Evolutionary conservation across 2,329 filamentous ascomycete genomes (phyloP), one percentile per base, ranked within the genome.

Genomic region (Pseudogymnoascus sp.): DNA sequence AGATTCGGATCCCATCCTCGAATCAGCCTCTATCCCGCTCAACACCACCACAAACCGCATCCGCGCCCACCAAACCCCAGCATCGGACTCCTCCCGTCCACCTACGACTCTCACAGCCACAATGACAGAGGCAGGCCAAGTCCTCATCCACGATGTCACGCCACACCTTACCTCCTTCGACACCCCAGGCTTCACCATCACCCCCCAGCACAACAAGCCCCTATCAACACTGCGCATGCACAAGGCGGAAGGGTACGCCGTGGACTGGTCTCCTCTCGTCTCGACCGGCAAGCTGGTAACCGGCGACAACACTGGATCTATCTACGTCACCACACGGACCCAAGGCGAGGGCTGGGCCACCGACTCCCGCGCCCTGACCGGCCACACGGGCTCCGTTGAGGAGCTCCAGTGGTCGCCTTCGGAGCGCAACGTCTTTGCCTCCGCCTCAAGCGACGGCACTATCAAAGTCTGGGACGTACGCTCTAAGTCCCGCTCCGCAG

Each of bases 361-460:
- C 4, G 93, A 97, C 75, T 90, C 85, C 11, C 85, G 90, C 48
- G 81, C 93, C 0, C 96, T 96, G 78, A 85, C 85, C 21, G 93
- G 93, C 61, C 95, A 99, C 79, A 84, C 83, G 7, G 85, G 87
- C 73, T 93, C 90, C 62, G 87, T 99, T 14, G 95, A 99, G 79
- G 95, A 99, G 74, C 81, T 99, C 25, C 93, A 98, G 77, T 99
- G 95, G 95, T 96, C 91, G 62, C 95, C 95, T 0, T 90, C 88
- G 16, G 95, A 99, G 79, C 87, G 87, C 67, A 93, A 92, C 66
- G 95, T 98, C 28, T 99, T 99, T 73, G 90, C 95, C 0, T 98
- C 93, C 0, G 93, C 91, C 3, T 96, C 92, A 64, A 92, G 89
- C 74, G 95, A 99, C 77, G 93, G 95, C 71, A 96, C 91, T 8